Base-by-base conservation (phyloP, 1,284 basidiomycete species). In the Austropuccinia psidii region DNA sequence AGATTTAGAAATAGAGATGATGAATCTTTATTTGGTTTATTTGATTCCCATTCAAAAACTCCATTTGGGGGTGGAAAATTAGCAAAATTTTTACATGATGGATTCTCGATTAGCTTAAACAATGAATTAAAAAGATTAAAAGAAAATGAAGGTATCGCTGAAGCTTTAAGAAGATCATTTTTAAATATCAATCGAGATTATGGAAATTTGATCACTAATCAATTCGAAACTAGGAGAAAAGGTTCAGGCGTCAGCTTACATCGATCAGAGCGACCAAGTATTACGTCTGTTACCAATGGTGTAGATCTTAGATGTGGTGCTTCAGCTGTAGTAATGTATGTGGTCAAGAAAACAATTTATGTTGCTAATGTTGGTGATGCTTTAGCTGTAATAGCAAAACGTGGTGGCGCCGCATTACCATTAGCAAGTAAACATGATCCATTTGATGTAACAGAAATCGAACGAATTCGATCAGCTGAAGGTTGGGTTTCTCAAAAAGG, bases 401-500 rank as follows among this genome's bases (percentile, higher is more conserved):
- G 83, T 33, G 88, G 90, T 62, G 93, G 92, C 0, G 86, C 86
- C 24, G 90, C 92, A 0, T 83, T 89, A 67, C 82, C 89, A 19
- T 83, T 97, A 39, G 90, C 93, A 27, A 85, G 84, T 77, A 88
- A 88, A 78, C 96, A 98, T 80, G 90, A 95, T 75, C 95, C 96
- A 0, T 93, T 93, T 74, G 90, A 96, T 79, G 86, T 89, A 29
- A 83, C 84, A 21, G 96, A 98, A 82, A 92, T 89, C 1, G 85
- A 85, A 19, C 86, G 94, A 24, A 97, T 98, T 75, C 88, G 96
- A 37, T 84, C 87, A 0, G 91, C 93, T 1, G 96, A 98, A 81
- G 94, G 93, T 0, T 98, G 92, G 90, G 89, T 98, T 45, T 93
- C 93, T 4, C 90, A 92, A n/a, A 88, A 90, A 76, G 95, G 95